Evolutionary conservation across 305 asterid species (phyloP).

Genomic region (Fraxinus sp.): DNA sequence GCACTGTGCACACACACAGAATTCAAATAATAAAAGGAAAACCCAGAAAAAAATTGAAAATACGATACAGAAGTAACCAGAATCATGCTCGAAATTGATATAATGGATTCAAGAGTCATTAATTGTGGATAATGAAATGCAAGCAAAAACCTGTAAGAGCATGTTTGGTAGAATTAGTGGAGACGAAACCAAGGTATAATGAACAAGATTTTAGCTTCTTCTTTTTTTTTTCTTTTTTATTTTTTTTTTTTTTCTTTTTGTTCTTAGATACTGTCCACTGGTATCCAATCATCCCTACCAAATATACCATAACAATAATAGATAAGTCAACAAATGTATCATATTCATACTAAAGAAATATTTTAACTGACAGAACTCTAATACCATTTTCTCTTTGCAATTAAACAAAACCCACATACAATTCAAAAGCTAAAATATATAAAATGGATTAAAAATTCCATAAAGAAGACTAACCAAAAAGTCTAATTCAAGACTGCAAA

Average conservation of each 20-base stretch:
- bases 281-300: background rate
- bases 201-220: background rate
- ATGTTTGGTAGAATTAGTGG: background rate
- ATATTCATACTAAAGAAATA: background rate
- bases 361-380: background rate
- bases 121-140: background rate
- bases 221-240: too few relatives aligned
- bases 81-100: background rate
- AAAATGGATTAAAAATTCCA: background rate
- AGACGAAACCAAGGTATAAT: too few relatives aligned
- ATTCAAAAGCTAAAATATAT: background rate
- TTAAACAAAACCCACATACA: background rate
- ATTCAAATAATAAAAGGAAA: background rate
- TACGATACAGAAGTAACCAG: background rate
- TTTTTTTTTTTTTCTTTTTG: too few relatives aligned
- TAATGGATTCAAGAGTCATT: background rate
- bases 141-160: background rate
- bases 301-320: background rate
- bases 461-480: constrained; percentile 21
- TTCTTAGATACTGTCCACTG: background rate
- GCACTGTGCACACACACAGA: background rate
- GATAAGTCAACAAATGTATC: background rate
- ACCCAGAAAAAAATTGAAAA: background rate
- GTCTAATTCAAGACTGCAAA: constrained; percentile 34
- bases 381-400: background rate